phyloP scores from a whole-genome alignment of 306 rosid species.

The Cucurbita maxima region DNA sequence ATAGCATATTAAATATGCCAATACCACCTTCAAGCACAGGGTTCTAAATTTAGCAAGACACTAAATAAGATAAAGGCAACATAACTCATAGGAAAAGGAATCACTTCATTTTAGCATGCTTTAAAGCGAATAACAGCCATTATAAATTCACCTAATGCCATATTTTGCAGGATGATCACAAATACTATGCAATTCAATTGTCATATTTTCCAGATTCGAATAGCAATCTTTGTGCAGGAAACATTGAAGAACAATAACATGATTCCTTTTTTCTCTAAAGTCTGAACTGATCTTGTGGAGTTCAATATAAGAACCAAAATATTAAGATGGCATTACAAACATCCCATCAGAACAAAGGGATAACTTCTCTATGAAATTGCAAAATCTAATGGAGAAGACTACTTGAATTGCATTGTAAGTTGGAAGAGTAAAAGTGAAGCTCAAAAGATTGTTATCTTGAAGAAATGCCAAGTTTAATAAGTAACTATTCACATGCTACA shows the following conservation, averaged over 20 bases:
- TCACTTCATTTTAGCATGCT: neutral
- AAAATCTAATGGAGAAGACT: neutral
- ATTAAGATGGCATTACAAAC: neutral
- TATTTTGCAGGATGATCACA: neutral
- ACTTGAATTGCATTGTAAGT: neutral
- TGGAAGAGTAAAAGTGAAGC: neutral
- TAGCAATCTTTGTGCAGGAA: neutral
- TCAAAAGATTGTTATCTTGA: neutral
- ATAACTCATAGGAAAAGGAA: neutral
- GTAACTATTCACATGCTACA: neutral
- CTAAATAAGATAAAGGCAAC: neutral
- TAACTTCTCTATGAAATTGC: neutral
- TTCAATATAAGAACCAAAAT: neutral
- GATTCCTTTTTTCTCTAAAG: neutral
- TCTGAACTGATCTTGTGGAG: neutral
- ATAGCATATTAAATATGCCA: conserved; percentile 4
- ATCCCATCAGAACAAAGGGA: neutral
- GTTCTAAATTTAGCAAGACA: neutral
- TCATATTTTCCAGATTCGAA: neutral
- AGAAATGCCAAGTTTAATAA: neutral
- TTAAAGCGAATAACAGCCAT: neutral
- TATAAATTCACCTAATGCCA: neutral
- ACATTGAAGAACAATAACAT: neutral
- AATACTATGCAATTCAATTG: neutral
- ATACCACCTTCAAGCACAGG: neutral